Evolutionary conservation across 2,329 filamentous ascomycete species (phyloP).

Genomic region (Bipolaris cookei): DNA sequence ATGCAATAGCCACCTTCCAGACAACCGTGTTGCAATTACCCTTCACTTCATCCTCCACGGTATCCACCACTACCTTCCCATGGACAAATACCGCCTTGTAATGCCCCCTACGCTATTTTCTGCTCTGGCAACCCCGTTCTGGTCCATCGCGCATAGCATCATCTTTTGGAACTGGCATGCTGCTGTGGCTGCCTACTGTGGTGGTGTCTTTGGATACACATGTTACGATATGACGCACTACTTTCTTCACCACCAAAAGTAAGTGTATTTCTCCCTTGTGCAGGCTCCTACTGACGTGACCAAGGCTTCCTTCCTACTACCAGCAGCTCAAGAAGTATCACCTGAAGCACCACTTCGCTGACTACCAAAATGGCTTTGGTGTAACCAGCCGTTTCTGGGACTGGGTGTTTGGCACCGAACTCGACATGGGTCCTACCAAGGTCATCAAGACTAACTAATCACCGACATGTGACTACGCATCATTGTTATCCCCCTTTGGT

Average conservation of each 20-base stretch:
- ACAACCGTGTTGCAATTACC: conserved; percentile 86
- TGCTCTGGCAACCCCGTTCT: conserved; percentile 85
- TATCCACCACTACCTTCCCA: conserved; percentile 98
- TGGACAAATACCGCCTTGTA: conserved; percentile 96
- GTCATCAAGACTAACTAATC: conserved; percentile 53
- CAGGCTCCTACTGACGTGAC: conserved; percentile 13
- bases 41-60: conserved; percentile 93
- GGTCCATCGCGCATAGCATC: conserved; percentile 82
- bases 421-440: conserved; percentile 62
- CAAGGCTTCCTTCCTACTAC: conserved; percentile 82
- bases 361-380: conserved; percentile 96
- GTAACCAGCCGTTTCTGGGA: conserved; percentile 98
- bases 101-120: conserved; percentile 94
- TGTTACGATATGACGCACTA: conserved; percentile 98
- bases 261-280: conserved; percentile 41
- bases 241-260: conserved; percentile 95
- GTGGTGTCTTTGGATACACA: conserved; percentile 93
- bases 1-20: conserved; percentile 74
- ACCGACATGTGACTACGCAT: background rate
- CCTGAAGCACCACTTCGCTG: conserved; percentile 94
- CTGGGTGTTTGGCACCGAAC: conserved; percentile 84
- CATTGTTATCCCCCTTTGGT: conserved; percentile 5
- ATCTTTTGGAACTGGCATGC: conserved; percentile 87
- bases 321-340: conserved; percentile 96
- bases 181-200: conserved; percentile 79